Percentiles rank a stretch among this genome's conserved stretches.
These are phyloP conservation scores for Gaultheria prostrata DNA, from an alignment of 148 eudicot species.

Conservation along the genomic window DNA sequence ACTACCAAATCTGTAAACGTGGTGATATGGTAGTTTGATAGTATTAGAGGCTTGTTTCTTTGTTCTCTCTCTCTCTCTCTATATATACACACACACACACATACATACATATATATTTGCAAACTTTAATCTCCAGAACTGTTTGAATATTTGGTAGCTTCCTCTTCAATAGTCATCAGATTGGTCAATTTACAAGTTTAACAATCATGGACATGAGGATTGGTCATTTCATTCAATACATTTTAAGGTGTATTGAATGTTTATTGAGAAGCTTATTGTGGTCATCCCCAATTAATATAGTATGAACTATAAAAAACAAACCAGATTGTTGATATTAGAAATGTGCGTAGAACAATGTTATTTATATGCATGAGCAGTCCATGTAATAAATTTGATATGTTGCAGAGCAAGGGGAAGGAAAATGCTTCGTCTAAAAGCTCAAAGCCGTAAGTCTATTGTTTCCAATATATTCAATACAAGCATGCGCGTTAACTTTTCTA, in stretches of 20 bases:
- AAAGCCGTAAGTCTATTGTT: not conserved
- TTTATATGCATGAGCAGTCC: not conserved
- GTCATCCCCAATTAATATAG: not conserved
- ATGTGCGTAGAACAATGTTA: not conserved
- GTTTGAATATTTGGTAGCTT: too few species aligned
- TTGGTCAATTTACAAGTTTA: not conserved
- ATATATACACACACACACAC: too few species aligned
- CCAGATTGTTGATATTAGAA: not conserved
- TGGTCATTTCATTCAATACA: not conserved
- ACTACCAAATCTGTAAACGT: too few species aligned
- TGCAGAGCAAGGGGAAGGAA: conserved; percentile 6
- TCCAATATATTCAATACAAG: not conserved
- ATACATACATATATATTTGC: not conserved
- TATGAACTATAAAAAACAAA: not conserved
- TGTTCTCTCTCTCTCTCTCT: too few species aligned
- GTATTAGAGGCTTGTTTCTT: too few species aligned
- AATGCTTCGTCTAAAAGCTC: not conserved
- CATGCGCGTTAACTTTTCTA: not conserved
- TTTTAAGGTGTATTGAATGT: not conserved
- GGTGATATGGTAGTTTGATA: too few species aligned
- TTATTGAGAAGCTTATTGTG: not conserved
- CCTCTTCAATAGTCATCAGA: not conserved
- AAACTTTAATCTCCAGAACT: too few species aligned
- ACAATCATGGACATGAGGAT: not conserved
- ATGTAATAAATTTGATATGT: not conserved